Base-by-base conservation (phyloP, 2,329 filamentous ascomycete genomes). In the Pseudogymnoascus sp. region DNA sequence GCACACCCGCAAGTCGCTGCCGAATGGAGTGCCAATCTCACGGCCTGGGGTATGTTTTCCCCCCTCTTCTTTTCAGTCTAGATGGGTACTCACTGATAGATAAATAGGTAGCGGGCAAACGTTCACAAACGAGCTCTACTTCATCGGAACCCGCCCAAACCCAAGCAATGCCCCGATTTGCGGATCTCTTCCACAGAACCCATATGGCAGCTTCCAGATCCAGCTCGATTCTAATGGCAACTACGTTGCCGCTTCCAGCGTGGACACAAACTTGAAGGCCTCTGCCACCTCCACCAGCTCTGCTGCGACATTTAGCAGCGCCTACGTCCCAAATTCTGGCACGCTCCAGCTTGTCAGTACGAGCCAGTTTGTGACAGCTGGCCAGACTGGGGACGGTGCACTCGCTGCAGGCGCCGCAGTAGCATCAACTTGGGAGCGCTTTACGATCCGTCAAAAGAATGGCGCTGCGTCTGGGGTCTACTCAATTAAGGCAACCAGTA, bases 71-170 rank as follows among this genome's bases (percentile, higher is more conserved):
- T 13, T 57, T 39, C 13, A 10, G 51, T 45, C 16, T 19, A 61
- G 25, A 21, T 25, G 23, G 60, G 60, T 10, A 41, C 14, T 37
- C 34, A 21, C 60, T 60, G 60, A 39, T 14, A 23, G 16, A n/a
- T 62, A 19, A 57, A 28, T 14, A 70, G 69, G 69, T 57, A 64
- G 65, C 45, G 69, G 69, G 36, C 67, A 70, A 51, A 70, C 69
- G 7, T 70, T 62, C 63, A 68, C 66, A 41, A 70, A 70, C 65
- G 68, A 69, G 65, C 63, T 70, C 19, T 68, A 63, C 65, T 70
- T 70, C 63, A 70, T 70, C 64, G 68, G 69, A 36, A 70, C 69
- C 13, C 67, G 69, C 1, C 67, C 69, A 34, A 70, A 70, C 65
- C 66, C 68, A 14, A 67, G 63, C 37, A 67, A 67, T 19, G 16